Evolutionary conservation across 2,329 filamentous ascomycete genomes (phyloP), one percentile per base, ranked within the genome.

Genomic region (Incumbomyces lentus): DNA sequence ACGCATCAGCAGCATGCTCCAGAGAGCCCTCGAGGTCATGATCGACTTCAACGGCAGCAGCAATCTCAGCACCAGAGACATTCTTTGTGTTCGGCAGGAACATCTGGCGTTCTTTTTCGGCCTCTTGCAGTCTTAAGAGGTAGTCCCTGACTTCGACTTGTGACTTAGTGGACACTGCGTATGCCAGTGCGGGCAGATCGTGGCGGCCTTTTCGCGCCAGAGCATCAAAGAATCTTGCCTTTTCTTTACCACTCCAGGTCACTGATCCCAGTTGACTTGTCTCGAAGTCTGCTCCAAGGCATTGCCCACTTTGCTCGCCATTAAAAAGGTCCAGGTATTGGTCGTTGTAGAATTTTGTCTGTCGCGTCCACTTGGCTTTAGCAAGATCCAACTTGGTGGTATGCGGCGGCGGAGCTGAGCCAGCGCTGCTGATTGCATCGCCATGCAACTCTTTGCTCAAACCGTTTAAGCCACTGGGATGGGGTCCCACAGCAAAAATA

Each of bases 121-220:
- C 71, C 16, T 72, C 66, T 8, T 79, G 69, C 4, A 95, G 70
- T 1, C 84, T 61, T 6, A 69, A 58, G 3, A 93, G 61, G 59
- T 88, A 88, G 42, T 83, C 76, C 22, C 74, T 73, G 30, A 92
- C 78, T 64, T 95, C 87, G 7, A 82, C 60, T 52, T 79, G 74
- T 48, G 79, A 82, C 64, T 96, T 96, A 30, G 78, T 82, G 1
- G 70, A 70, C 13, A 95, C 69, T 0, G 74, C 70, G 7, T 64
- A 57, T 1, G 85, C 73, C 46, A 95, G 82, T 1, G 72, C 75
- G 1, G 64, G 64, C 1, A 83, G 56, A 50, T 87, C 69, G 55
- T 79, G 74, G 43, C 68, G 74, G 0, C 86, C 86, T 2, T 83
- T 70, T 0, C 76, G 75, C 1, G 73, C 69, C 2, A 93, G 62